Evolutionary conservation across 352 stramenopile species (phyloP), one percentile per base, ranked within the genome.

Genomic region (Albugo laibachii): DNA sequence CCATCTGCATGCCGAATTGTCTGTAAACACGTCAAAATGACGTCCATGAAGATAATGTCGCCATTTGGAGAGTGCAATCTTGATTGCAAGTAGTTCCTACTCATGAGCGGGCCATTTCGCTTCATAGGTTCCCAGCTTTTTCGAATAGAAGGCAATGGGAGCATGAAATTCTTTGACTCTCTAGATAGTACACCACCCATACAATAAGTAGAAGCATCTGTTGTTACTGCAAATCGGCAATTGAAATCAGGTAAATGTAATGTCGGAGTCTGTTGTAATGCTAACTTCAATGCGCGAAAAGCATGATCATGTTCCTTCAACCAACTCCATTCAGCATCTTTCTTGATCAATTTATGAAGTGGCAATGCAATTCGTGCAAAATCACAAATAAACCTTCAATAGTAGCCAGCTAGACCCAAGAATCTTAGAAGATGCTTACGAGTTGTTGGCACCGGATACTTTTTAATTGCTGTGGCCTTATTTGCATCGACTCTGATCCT

Each of bases 391-490:
- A 61, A 61, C 2, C 49, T 48, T 2, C 49, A 41, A 44, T 64
- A 64, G 37, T 58, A 61, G 8, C 49, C 53, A 2, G 49, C 45
- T 5, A 58, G 37, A 20, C 49, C 53, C 11, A 64, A 48, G 14
- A 60, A 61, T 11, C 52, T 41, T 31, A 54, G 31, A 1, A 53
- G 13, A 13, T 55, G 52, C 36, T 58, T 61, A 4, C 13, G 15
- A 13, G 31, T 56, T 2, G 1, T 41, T 15, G 57, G 57, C 38
- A 13, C 10, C 14, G 39, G 20, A 48, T 47, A 60, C 1, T 47
- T 13, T 15, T 34, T 31, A 11, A 61, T 42, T 12, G 46, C 38
- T 8, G 20, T 10, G 20, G 8, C 49, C 37, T 64, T 63, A 12
- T 37, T 16, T 1, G 14, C 8, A 16, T 55, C 40, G 2, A 56